Base-by-base conservation (phyloP, 306 rosid species). In the Senna tora region DNA sequence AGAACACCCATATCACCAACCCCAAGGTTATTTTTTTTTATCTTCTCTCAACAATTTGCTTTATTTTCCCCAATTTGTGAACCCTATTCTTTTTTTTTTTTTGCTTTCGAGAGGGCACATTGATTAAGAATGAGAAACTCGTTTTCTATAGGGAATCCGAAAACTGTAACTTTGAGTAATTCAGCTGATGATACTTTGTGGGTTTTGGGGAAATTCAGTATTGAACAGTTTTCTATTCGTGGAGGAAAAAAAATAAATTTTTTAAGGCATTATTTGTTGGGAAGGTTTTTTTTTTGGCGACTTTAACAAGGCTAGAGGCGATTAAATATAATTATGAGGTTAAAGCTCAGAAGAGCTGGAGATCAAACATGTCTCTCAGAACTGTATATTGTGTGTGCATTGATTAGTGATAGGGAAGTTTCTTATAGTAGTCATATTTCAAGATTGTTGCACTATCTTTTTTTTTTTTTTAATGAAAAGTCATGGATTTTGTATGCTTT, bases 11-110 rank as follows among this genome's bases (percentile, higher is more conserved):
- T 58, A 13, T 91, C 78, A 77, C 87, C 52, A 58, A 94, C 66
- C 95, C 97, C 56, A 94, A 91, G 94, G 97, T 94, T 49, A 30
- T 6, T 15, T 12, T 14, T 32, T 11, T 36, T 30, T 54, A 36
- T 13, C 17, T 55, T 55, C 16, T 45, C n/a, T 59, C 14, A 0
- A 30, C 5, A 32, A 58, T 32, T 58, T 9, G 11, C 4, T 65
- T 43, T 22, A 1, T 55, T 46, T 14, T 5, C 4, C 7, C 9
- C 36, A 15, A 16, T 16, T 50, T 6, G 5, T 30, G 32, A n/a
- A 21, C 14, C 5, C 28, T 43, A 0, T 65, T n/a, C n/a, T n/a
- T 28, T 4, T 14, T 15, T 15, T 14, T 46, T 67, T 42, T 42
- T 2, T 2, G 4, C 39, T 62, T 17, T 36, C 5, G 0, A 5